Evolutionary conservation across 177 flowering plant genomes (phyloP).

Genomic region (Telopea speciosissima): DNA sequence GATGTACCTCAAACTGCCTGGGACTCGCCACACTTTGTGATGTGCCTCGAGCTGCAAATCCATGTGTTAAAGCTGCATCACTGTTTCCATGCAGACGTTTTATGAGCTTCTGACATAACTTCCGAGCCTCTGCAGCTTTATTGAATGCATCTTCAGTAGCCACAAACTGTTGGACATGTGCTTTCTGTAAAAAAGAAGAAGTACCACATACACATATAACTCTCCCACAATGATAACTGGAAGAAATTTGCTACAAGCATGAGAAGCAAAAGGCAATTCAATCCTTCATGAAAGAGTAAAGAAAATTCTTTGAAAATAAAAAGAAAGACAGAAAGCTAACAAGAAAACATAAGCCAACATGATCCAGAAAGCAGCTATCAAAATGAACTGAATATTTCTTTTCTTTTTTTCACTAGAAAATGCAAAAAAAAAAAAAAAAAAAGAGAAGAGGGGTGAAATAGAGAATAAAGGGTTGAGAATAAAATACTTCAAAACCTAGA

Average conservation of each 20-base stretch:
- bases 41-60: conserved; percentile 43
- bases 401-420: no score
- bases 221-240: background rate
- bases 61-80: conserved; percentile 42
- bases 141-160: conserved; percentile 98
- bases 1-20: conserved; percentile 79
- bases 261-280: background rate
- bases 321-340: background rate
- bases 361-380: background rate
- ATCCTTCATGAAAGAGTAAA: background rate
- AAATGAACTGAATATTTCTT: background rate
- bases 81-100: conserved; percentile 64
- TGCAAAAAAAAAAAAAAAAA: background rate
- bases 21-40: conserved; percentile 76
- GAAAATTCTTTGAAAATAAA: background rate
- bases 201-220: conserved; percentile 6
- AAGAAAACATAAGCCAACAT: background rate
- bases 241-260: background rate
- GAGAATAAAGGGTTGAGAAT: background rate
- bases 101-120: conserved; percentile 56
- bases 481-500: background rate
- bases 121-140: conserved; percentile 93
- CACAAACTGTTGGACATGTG: conserved; percentile 96
- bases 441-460: background rate
- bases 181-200: conserved; percentile 53